A percentile compares a stretch with the other conserved stretches of the same genome.
These are phyloP conservation scores for Phaseolus lunatus DNA, from an alignment of 306 rosid genomes.

Conservation along the genomic window DNA sequence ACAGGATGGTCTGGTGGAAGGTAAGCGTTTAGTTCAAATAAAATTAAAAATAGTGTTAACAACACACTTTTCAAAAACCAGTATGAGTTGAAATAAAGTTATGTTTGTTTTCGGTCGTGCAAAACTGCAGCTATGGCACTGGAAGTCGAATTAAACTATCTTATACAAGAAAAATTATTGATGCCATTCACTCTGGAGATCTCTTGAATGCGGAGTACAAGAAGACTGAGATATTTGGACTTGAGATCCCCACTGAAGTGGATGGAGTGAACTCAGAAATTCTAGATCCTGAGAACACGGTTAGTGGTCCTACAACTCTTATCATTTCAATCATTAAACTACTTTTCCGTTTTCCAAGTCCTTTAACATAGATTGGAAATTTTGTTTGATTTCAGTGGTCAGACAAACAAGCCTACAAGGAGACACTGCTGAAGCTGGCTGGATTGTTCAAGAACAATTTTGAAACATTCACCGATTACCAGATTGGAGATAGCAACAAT, in stretches of 20 bases:
- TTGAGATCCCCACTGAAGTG: constrained; percentile 75
- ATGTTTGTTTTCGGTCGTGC: background rate
- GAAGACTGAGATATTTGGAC: constrained; percentile 79
- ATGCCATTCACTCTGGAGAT: constrained; percentile 81
- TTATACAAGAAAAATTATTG: constrained; percentile 79
- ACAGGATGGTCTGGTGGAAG: constrained; percentile 97
- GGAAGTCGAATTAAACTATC: constrained; percentile 79
- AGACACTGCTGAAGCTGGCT: constrained; percentile 67
- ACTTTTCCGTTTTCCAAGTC: background rate
- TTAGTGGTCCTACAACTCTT: constrained; percentile 42
- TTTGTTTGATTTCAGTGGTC: constrained; percentile 68
- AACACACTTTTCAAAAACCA: background rate
- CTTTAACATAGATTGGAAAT: background rate
- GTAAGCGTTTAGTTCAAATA: constrained; percentile 41
- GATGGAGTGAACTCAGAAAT: constrained; percentile 87
- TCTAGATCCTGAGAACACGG: constrained; percentile 74
- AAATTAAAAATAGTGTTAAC: background rate
- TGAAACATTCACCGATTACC: constrained; percentile 63
- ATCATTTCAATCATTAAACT: background rate
- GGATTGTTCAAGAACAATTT: constrained; percentile 79
- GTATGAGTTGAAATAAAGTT: background rate
- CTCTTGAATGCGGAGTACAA: constrained; percentile 66
- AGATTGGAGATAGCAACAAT: constrained; percentile 65
- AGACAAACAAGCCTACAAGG: constrained; percentile 65
- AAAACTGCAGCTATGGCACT: constrained; percentile 67